These are phyloP conservation scores for Candida silvatica DNA, from an alignment of 805 yeast genomes.

Conservation along the genomic window DNA sequence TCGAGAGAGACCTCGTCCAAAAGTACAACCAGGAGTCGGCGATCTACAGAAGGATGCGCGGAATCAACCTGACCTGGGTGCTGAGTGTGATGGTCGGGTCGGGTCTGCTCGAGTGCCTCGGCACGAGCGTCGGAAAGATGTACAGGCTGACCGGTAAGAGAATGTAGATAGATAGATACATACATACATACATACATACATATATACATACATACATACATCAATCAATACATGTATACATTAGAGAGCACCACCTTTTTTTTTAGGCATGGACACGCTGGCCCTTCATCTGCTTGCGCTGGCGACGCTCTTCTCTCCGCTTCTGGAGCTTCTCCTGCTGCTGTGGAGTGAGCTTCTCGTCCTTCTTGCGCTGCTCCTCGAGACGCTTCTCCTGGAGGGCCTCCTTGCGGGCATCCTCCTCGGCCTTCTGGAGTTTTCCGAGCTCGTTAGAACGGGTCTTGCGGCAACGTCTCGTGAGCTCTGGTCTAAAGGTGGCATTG, in stretches of 20 bases:
- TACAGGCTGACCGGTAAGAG: constrained; percentile 38
- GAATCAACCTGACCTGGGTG: constrained; percentile 40
- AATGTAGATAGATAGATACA: constrained; percentile 3
- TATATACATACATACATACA: no score
- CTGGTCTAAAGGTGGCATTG: constrained; percentile 56
- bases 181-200: neutral
- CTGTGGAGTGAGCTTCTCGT: constrained; percentile 61
- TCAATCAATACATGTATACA: no score
- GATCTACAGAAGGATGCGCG: constrained; percentile 40
- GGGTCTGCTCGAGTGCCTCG: constrained; percentile 43
- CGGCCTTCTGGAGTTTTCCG: constrained; percentile 58
- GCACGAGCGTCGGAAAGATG: constrained; percentile 45
- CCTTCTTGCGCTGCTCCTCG: constrained; percentile 57
- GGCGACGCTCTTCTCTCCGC: constrained; percentile 75
- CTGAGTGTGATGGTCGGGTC: constrained; percentile 43
- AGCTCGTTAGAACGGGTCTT: constrained; percentile 72
- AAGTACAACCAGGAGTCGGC: constrained; percentile 39
- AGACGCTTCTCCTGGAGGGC: constrained; percentile 61
- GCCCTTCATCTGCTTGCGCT: constrained; percentile 61
- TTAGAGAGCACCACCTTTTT: no score
- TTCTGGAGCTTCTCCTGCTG: constrained; percentile 73
- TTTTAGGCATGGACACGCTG: no score
- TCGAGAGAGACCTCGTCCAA: constrained; percentile 31
- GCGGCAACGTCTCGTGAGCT: constrained; percentile 65
- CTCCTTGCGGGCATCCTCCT: constrained; percentile 60